Conservation (phyloP, 345 rosid species). For the Salix purpurea region DNA sequence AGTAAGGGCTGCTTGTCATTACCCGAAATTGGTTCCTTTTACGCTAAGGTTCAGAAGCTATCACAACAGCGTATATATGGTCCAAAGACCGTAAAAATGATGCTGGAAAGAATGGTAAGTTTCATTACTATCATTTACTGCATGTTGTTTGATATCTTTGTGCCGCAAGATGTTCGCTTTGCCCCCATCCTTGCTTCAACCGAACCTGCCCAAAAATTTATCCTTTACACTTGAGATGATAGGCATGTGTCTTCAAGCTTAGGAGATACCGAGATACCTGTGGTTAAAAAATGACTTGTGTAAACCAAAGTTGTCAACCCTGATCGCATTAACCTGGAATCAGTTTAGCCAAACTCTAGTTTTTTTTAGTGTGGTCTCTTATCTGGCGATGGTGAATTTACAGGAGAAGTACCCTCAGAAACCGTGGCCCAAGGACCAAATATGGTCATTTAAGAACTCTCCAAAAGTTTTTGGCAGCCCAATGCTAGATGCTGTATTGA, state of each 20-base stretch:
- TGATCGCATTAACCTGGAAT: neutral
- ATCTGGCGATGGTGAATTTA: neutral
- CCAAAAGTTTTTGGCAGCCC: conserved; percentile 80
- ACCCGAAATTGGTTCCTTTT: conserved; percentile 84
- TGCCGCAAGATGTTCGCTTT: neutral
- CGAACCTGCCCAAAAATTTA: neutral
- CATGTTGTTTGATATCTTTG: neutral
- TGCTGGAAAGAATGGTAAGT: conserved; percentile 86
- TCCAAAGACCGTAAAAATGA: conserved; percentile 57
- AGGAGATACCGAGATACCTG: too few species aligned
- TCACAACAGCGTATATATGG: conserved; percentile 83
- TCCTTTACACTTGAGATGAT: neutral
- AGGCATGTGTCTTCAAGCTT: too few species aligned
- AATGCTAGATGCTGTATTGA: conserved; percentile 76
- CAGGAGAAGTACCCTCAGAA: conserved; percentile 87
- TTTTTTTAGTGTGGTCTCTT: neutral
- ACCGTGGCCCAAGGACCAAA: conserved; percentile 92
- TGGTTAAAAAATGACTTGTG: neutral
- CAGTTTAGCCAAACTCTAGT: neutral
- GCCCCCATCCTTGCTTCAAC: too few species aligned
- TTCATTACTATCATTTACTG: neutral
- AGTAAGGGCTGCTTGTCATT: conserved; percentile 86
- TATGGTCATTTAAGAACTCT: conserved; percentile 71
- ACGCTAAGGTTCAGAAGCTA: conserved; percentile 77
- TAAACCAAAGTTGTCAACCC: neutral